Conservation (phyloP, 257 asterid genomes). For the Phtheirospermum japonicum region DNA sequence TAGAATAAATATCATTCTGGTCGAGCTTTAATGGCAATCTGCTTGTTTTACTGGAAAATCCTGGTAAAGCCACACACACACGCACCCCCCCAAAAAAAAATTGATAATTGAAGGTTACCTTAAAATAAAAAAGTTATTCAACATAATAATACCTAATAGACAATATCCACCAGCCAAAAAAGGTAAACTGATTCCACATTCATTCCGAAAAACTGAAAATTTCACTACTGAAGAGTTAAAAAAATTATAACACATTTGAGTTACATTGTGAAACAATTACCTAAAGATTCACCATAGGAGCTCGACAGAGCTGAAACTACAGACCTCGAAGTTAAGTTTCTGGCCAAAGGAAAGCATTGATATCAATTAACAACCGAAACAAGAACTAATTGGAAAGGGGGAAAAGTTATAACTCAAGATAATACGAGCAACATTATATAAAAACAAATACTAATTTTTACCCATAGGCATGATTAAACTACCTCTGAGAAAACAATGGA, state of each 20-base stretch:
- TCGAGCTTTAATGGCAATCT: slow-evolving; percentile 46
- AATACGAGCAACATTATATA: neutral
- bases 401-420: neutral
- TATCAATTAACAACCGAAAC: slow-evolving; percentile 18
- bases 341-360: slow-evolving; percentile 21
- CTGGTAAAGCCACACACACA: slow-evolving; percentile 37
- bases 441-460: neutral
- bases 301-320: slow-evolving; percentile 43
- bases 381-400: neutral
- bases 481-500: slow-evolving; percentile 41
- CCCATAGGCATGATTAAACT: slow-evolving; percentile 5
- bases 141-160: slow-evolving; percentile 3
- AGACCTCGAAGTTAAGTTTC: slow-evolving; percentile 41
- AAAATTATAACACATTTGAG: too few relatives aligned
- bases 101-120: too few relatives aligned
- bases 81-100: too few relatives aligned
- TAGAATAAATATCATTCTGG: slow-evolving; percentile 33
- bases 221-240: neutral
- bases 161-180: neutral
- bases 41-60: slow-evolving; percentile 50
- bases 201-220: too few relatives aligned
- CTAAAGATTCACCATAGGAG: slow-evolving; percentile 53
- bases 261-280: slow-evolving; percentile 31
- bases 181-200: neutral
- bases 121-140: neutral